Base-by-base conservation (phyloP, 495 filamentous ascomycete species). In the Lasiosphaeria miniovina region DNA sequence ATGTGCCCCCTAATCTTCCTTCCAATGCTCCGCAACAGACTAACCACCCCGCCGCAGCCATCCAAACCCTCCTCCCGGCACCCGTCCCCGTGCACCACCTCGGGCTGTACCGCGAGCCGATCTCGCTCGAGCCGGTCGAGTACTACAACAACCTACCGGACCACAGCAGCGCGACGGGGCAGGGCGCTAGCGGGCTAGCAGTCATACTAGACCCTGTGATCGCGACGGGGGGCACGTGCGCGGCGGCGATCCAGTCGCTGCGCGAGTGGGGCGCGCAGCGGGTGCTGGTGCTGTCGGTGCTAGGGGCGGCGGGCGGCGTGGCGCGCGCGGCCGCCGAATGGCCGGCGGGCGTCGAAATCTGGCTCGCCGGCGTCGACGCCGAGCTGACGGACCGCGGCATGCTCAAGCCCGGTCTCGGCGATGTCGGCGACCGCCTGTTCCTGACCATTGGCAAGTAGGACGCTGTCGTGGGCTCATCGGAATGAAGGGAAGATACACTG, bases 121-220 rank as follows among this genome's bases (percentile, higher is more conserved):
- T 84, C 60, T 89, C 89, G 40, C 86, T 96, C 34, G 83, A 88
- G 54, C 92, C 93, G 0, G 93, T 98, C 51, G 93, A 98, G 77
- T 98, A 98, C 82, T 98, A 98, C 80, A 98, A 90, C 77, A 98
- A 98, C 74, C 89, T 98, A 17, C 93, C 93, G 40, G 89, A 90
- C 73, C 85, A 91, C 67, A 55, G 71, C 36, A 24, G 31, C 65
- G 8, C 40, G 56, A 4, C 60, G 64, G 11, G 58, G 55, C n/a
- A 36, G 58, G 55, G 59, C 31, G 65, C 53, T 58, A 52, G 72
- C 83, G 3, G 80, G 84, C 33, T 77, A 8, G 91, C 91, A 31
- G 85, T 98, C 65, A 79, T 98, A 15, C 80, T 96, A 1, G 93
- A 98, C 72, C 93, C 93, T 3, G 84, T 98, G 59, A 94, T 98